A percentile compares a stretch with the other conserved stretches of the same genome.
phyloP scores from a whole-genome alignment of 2,329 filamentous ascomycete species.

The Calonectria pseudoreteaudii region DNA sequence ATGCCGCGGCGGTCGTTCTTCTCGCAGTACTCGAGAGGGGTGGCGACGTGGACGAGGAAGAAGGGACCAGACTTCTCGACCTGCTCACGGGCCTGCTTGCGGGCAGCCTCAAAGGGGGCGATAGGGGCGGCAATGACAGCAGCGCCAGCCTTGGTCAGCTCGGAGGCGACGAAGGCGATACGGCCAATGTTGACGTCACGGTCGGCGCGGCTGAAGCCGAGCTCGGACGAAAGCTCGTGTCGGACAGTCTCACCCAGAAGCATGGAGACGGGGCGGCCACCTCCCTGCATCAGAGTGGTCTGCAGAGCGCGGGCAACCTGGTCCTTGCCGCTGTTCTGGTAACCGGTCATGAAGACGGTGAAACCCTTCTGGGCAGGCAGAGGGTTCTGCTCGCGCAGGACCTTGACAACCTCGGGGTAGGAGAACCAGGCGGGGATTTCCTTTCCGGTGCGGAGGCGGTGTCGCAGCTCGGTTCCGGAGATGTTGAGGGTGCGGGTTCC shows the following conservation, averaged over 20 bases:
- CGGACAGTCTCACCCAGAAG: conserved; percentile 96
- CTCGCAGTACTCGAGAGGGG: conserved; percentile 91
- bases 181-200: conserved; percentile 94
- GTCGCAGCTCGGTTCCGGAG: conserved; percentile 89
- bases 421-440: conserved; percentile 99
- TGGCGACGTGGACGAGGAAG: conserved; percentile 95
- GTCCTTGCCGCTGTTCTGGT: conserved; percentile 97
- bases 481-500: conserved; percentile 90
- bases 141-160: conserved; percentile 91
- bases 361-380: conserved; percentile 93
- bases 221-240: conserved; percentile 90
- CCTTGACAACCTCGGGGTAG: conserved; percentile 97
- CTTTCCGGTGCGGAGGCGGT: conserved; percentile 88
- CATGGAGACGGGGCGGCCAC: conserved; percentile 92
- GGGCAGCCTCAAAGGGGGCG: conserved; percentile 86
- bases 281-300: conserved; percentile 97
- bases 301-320: conserved; percentile 95
- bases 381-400: conserved; percentile 96
- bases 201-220: conserved; percentile 94
- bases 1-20: conserved; percentile 94
- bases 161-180: conserved; percentile 95
- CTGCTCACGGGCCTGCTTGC: conserved; percentile 82
- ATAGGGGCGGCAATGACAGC: conserved; percentile 98
- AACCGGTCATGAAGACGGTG: conserved; percentile 97
- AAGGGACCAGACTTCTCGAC: conserved; percentile 91